phyloP scores from a whole-genome alignment of 192 early-diverging fungal species.

The Rhizophagus prolifer region DNA sequence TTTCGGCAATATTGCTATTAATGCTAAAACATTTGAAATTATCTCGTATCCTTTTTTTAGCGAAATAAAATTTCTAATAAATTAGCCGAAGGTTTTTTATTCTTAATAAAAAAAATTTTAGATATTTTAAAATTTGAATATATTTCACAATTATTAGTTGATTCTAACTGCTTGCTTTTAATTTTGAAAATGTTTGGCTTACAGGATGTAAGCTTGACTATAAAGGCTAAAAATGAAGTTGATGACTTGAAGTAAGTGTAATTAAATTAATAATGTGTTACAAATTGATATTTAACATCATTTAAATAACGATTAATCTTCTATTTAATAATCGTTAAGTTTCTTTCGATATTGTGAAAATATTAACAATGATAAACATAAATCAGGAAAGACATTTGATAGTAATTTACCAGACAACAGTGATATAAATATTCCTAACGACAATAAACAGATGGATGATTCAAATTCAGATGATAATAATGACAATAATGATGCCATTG shows the following conservation, averaged over 20 bases:
- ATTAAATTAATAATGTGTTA: background rate
- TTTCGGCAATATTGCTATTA: slow-evolving; percentile 65
- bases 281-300: background rate
- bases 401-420: background rate
- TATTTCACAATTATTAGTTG: slow-evolving; percentile 73
- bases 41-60: slow-evolving; percentile 49
- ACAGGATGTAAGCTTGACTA: slow-evolving; percentile 52
- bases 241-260: slow-evolving; percentile 47
- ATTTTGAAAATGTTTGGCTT: slow-evolving; percentile 83
- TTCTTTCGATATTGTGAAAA: slow-evolving; percentile 31
- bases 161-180: slow-evolving; percentile 80
- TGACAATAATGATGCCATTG: slow-evolving; percentile 27
- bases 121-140: slow-evolving; percentile 78
- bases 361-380: slow-evolving; percentile 25
- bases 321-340: slow-evolving; percentile 11
- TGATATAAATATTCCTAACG: background rate
- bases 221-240: slow-evolving; percentile 51
- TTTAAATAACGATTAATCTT: background rate
- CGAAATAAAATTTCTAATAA: background rate
- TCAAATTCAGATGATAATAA: slow-evolving; percentile 28
- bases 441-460: slow-evolving; percentile 11
- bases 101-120: slow-evolving; percentile 30
- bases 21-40: slow-evolving; percentile 68
- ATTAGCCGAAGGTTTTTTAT: background rate
- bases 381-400: slow-evolving; percentile 4